Base-by-base conservation (phyloP, 1,284 basidiomycete genomes). In the Cryptococcus hybrid region DNA sequence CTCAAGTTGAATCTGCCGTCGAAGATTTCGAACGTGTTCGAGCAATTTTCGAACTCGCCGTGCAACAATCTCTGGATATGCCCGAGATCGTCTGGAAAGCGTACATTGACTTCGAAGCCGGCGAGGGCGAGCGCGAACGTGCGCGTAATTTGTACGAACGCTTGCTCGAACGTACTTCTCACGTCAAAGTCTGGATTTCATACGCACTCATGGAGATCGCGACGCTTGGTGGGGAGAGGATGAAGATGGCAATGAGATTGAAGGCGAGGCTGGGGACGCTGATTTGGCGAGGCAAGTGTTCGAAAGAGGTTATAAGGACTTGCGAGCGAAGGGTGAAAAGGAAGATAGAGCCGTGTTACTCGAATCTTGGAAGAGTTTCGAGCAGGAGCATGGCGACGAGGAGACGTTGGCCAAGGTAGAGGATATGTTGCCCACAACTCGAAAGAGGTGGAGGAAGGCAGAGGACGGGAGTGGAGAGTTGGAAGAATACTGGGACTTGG, bases 31-130 rank as follows among this genome's bases (percentile, higher is more conserved):
- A 87, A 34, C 92, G 96, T 48, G 91, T 93, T 2, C 88, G 97
- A 12, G 94, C 87, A 3, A 93, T 99, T 70, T 99, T 92, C 77
- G 94, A 99, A 77, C 86, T 99, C 42, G 96, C 91, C 3, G 85
- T 95, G n/a, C 82, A 88, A 3, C 96, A 99, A 71, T 86, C 87
- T n/a, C 82, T 99, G 44, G 93, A 96, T 57, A 98, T 98, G 92
- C 96, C 96, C 2, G 96, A 99, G 77, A 83, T 97, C 9, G 83
- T 97, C n/a, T 95, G 92, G 92, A 94, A 93, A 74, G 90, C 92
- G 3, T 99, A 93, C 78, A 92, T 99, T 79, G 95, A 99, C 79
- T 88, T 92, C 65, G 92, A 94, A 57, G 82, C 82, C 59, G 79
- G 82, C 63, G 92, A 96, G 76, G 89, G 92, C 63, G 92, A 98